Evolutionary conservation across 768 basidiomycete species (phyloP).

Genomic region (Lactarius sanguifluus): DNA sequence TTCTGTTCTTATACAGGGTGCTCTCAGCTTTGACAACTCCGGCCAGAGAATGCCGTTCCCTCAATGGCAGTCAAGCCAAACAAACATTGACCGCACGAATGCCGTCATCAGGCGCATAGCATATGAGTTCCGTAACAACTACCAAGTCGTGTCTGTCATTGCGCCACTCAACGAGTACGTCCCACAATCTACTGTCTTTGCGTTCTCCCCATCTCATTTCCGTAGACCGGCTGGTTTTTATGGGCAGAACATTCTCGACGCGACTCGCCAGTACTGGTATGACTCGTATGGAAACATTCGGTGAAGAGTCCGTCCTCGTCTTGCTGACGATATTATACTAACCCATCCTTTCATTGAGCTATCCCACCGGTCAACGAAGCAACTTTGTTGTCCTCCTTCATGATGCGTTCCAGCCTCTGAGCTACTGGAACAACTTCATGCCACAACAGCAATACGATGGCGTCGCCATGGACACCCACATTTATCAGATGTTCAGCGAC

Average conservation of each 20-base stretch:
- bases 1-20: background rate
- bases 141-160: conserved; percentile 61
- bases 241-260: conserved; percentile 50
- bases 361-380: conserved; percentile 44
- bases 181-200: background rate
- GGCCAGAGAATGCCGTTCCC: conserved; percentile 63
- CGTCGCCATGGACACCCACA: conserved; percentile 78
- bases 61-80: conserved; percentile 65
- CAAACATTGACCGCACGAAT: conserved; percentile 67
- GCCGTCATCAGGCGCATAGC: conserved; percentile 63
- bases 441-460: conserved; percentile 52
- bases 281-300: conserved; percentile 77
- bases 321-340: conserved; percentile 24
- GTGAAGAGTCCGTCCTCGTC: conserved; percentile 35
- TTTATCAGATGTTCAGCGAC: conserved; percentile 72
- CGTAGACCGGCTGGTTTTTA: conserved; percentile 71
- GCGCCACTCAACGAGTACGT: conserved; percentile 77
- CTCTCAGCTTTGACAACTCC: conserved; percentile 69
- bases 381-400: conserved; percentile 68
- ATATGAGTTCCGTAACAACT: conserved; percentile 53
- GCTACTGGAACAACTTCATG: conserved; percentile 67
- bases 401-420: conserved; percentile 77
- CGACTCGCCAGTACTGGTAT: conserved; percentile 60
- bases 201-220: background rate
- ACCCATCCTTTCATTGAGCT: conserved; percentile 43